Evolutionary conservation across 2,329 filamentous ascomycete species (phyloP).

Genomic region (Hypocreales sp.): DNA sequence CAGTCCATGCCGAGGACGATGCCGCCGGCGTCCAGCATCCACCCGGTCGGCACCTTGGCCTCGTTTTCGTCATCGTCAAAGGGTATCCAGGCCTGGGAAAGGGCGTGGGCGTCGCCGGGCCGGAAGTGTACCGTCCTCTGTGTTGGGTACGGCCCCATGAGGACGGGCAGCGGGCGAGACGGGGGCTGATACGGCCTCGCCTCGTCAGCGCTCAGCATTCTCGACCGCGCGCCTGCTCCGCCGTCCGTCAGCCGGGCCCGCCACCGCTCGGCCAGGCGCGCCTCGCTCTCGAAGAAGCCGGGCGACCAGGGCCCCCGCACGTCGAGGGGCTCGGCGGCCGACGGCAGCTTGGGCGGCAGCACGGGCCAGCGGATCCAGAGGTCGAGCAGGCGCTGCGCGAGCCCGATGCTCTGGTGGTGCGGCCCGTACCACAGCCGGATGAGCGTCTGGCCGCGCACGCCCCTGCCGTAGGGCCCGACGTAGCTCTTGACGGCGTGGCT

Average conservation of each 20-base stretch:
- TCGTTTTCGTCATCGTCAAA: constrained; percentile 10
- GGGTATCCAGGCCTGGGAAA: constrained; percentile 15
- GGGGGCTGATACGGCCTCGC: constrained; percentile 13
- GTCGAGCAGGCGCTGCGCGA: constrained; percentile 20
- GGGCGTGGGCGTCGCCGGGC: constrained; percentile 9
- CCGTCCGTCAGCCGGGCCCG: constrained; percentile 8
- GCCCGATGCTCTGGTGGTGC: constrained; percentile 16
- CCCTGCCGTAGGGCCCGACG: constrained; percentile 19
- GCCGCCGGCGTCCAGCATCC: constrained; percentile 39
- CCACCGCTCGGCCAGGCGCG: constrained; percentile 15
- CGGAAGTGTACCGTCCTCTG: constrained; percentile 15
- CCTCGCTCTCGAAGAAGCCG: constrained; percentile 16
- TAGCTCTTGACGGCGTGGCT: constrained; percentile 16
- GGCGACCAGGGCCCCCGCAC: not conserved
- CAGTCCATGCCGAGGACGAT: constrained; percentile 37
- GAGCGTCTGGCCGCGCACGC: constrained; percentile 16
- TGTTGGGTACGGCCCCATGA: constrained; percentile 15
- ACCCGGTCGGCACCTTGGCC: constrained; percentile 22
- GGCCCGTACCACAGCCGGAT: constrained; percentile 27
- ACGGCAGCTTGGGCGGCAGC: constrained; percentile 21
- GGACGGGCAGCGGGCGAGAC: constrained; percentile 13
- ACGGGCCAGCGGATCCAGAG: constrained; percentile 25
- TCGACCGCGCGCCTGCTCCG: constrained; percentile 2
- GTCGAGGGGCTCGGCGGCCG: too few relatives aligned
- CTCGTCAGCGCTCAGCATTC: constrained; percentile 10